These are phyloP conservation scores for Psilocybe subaeruginosa DNA, from an alignment of 768 basidiomycete species.

Conservation along the genomic window DNA sequence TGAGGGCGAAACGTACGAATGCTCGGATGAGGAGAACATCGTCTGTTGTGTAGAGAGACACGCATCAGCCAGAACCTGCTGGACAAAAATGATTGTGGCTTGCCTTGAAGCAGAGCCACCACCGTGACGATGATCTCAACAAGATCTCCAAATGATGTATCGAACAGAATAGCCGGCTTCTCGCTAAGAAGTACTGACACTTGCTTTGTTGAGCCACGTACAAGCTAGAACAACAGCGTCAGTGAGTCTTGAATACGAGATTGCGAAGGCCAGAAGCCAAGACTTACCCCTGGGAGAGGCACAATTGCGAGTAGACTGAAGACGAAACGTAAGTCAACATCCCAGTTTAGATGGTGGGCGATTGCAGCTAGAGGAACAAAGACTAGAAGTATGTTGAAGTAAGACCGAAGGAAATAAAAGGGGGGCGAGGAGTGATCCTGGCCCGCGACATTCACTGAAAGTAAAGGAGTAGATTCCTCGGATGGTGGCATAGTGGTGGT, in stretches of 20 bases:
- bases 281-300: neutral
- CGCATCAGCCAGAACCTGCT: neutral
- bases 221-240: neutral
- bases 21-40: neutral
- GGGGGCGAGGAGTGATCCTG: neutral
- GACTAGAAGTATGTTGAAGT: neutral
- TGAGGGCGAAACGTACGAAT: neutral
- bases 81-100: no score
- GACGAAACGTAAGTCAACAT: neutral
- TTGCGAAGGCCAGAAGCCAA: neutral
- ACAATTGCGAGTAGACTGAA: neutral
- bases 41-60: neutral
- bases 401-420: neutral
- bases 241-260: neutral
- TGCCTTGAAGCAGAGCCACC: neutral
- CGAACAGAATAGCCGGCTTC: neutral
- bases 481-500: neutral
- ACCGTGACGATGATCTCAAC: neutral
- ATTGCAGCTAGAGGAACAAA: neutral
- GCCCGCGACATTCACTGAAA: neutral
- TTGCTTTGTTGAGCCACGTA: neutral
- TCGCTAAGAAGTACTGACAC: neutral
- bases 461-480: neutral
- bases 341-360: neutral
- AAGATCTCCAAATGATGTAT: neutral